Conservation (phyloP, 1,284 basidiomycete genomes). For the Irpex lacteus region DNA sequence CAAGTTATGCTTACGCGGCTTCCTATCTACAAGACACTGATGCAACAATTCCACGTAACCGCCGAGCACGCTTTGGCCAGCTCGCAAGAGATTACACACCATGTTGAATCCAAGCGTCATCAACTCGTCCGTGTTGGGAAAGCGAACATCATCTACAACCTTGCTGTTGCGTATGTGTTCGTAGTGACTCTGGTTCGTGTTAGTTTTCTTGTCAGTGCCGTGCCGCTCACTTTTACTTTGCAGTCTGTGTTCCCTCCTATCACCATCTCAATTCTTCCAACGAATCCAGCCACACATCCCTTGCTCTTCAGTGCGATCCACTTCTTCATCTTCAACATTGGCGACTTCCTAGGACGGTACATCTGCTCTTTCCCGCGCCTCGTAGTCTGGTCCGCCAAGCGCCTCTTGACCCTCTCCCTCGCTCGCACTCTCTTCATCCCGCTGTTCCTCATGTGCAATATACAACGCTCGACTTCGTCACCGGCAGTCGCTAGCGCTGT, state of each 20-base stretch:
- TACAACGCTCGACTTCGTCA: conserved; percentile 44
- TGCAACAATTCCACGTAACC: conserved; percentile 4
- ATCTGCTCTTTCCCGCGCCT: conserved; percentile 66
- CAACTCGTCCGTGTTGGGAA: conserved; percentile 53
- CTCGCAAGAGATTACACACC: neutral
- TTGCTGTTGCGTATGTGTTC: conserved; percentile 77
- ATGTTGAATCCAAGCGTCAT: conserved; percentile 22
- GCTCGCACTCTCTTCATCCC: conserved; percentile 79
- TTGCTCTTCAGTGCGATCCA: conserved; percentile 70
- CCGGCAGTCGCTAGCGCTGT: conserved; percentile 36
- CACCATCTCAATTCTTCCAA: conserved; percentile 71
- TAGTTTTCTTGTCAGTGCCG: neutral
- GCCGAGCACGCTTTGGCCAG: neutral
- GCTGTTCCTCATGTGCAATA: conserved; percentile 82
- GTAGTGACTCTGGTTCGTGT: conserved; percentile 72
- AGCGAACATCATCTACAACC: conserved; percentile 65
- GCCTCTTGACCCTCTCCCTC: conserved; percentile 62
- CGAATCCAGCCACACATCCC: conserved; percentile 54
- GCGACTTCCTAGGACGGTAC: conserved; percentile 78
- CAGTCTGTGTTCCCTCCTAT: conserved; percentile 77
- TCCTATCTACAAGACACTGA: conserved; percentile 47
- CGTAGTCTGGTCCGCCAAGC: conserved; percentile 62
- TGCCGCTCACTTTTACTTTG: neutral
- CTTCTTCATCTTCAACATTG: conserved; percentile 72
- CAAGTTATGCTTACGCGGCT: conserved; percentile 56